Base-by-base conservation (phyloP, 2,329 filamentous ascomycete genomes). In the Fusarium albosuccineum region DNA sequence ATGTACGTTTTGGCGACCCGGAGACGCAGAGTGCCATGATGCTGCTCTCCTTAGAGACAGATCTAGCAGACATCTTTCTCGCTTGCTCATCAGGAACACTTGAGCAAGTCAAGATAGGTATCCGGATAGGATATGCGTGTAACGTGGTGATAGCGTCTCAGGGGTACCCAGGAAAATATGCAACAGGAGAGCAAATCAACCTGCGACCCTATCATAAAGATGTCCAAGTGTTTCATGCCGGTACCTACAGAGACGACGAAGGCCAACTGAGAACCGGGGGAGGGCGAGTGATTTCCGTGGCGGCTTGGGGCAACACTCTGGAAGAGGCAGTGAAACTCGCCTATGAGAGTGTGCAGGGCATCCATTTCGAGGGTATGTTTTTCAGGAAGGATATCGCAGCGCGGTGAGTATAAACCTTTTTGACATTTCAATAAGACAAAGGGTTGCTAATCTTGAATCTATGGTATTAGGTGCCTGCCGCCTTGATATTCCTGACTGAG, bases 1-100 rank as follows among this genome's bases (percentile, higher is more conserved):
- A 97, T 72, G 93, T 95, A 36, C 88, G 93, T 53, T 96, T 96
- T 74, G 93, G 93, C 40, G 93, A 97, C 73, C 93, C 93, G 1
- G 93, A 97, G 79, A 94, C 92, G 0, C 93, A 97, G 79, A 94
- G 91, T 2, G 83, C 96, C 22, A 82, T 97, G 13, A 88, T 92
- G 3, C 82, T 97, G 16, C 84, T 97, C 72, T 89, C 86, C 37
- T 78, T 84, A 39, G 89, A 95, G 62, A 92, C 90, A 10, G 94
- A 97, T 79, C 85, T 97, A 37, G 93, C 93, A 0, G 88, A 92
- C 75, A 84, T 97, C 64, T 92, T 97, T 89, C 82, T 93, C 30
- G 92, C 93, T 45, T 97, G 92, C 78, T 88, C 91, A 8, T 85
- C 90, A 50, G 88, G 90, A 22, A 89, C 86, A 70, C 85, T 97